Conservation (phyloP, 2,329 filamentous ascomycete species). For the Exophiala sideris region DNA sequence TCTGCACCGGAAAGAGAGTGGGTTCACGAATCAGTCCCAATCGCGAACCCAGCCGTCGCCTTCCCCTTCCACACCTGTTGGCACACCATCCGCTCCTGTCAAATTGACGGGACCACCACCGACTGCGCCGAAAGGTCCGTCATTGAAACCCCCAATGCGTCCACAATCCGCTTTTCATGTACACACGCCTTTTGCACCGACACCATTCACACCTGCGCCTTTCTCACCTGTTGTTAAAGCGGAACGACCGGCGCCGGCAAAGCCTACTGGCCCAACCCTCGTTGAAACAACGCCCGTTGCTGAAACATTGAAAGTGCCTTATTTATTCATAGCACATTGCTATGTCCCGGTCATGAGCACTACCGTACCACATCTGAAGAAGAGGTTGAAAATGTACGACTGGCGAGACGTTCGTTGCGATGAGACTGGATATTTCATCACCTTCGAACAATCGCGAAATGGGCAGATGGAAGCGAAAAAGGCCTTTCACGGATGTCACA, state of each 20-base stretch:
- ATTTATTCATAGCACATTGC: constrained; percentile 82
- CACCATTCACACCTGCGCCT: constrained; percentile 33
- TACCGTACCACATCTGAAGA: constrained; percentile 86
- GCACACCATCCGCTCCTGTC: constrained; percentile 35
- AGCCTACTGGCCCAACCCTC: constrained; percentile 45
- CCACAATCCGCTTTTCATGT: constrained; percentile 28
- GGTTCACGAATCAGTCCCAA: constrained; percentile 35
- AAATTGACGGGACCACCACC: constrained; percentile 66
- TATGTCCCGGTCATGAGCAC: constrained; percentile 83
- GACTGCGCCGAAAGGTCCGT: constrained; percentile 82
- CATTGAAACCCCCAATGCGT: constrained; percentile 50
- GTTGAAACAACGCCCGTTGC: constrained; percentile 66
- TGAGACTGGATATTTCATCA: constrained; percentile 80
- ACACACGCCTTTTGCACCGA: constrained; percentile 16
- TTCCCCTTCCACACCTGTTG: constrained; percentile 25
- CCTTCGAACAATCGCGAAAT: constrained; percentile 75
- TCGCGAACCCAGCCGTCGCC: constrained; percentile 21
- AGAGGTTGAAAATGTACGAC: constrained; percentile 76
- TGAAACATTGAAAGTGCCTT: constrained; percentile 71
- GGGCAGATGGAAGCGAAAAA: constrained; percentile 78
- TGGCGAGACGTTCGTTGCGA: constrained; percentile 82
- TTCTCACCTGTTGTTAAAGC: background rate
- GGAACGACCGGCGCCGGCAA: constrained; percentile 35
- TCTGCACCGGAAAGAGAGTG: constrained; percentile 57
- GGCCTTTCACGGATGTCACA: constrained; percentile 75